Conservation (phyloP, 2,329 filamentous ascomycete species). For the Teratosphaeriaceae sp. region DNA sequence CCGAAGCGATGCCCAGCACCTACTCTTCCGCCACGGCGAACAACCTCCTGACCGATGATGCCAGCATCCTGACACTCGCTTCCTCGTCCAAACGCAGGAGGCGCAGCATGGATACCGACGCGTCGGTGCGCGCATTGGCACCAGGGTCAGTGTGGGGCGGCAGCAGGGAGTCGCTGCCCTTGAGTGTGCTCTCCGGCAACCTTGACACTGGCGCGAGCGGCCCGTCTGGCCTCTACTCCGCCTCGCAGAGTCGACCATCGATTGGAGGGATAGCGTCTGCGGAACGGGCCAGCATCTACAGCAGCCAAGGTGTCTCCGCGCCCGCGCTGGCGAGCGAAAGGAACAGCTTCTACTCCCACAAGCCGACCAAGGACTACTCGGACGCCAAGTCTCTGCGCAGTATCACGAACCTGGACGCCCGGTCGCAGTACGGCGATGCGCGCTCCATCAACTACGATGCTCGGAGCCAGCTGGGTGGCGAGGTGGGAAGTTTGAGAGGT, state of each 20-base stretch:
- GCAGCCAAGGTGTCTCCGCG: slow-evolving; percentile 34
- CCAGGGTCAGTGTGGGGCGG: slow-evolving; percentile 77
- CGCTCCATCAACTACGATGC: slow-evolving; percentile 13
- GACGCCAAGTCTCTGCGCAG: slow-evolving; percentile 27
- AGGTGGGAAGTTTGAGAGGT: slow-evolving; percentile 57
- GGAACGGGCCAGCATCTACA: slow-evolving; percentile 68
- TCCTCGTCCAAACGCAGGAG: slow-evolving; percentile 75
- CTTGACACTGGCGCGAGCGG: slow-evolving; percentile 45
- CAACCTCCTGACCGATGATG: slow-evolving; percentile 76
- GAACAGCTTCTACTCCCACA: slow-evolving; percentile 61
- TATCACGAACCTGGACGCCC: slow-evolving; percentile 30
- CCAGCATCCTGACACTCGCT: slow-evolving; percentile 76
- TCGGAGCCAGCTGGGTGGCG: slow-evolving; percentile 9
- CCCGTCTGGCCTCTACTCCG: slow-evolving; percentile 31
- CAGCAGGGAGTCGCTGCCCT: slow-evolving; percentile 69
- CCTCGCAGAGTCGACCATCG: slow-evolving; percentile 49
- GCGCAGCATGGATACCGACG: slow-evolving; percentile 77
- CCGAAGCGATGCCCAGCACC: slow-evolving; percentile 51
- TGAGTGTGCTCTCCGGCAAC: slow-evolving; percentile 70
- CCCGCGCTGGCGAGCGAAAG: slow-evolving; percentile 66
- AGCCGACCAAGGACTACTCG: slow-evolving; percentile 34
- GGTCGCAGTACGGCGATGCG: slow-evolving; percentile 34
- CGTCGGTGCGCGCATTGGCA: slow-evolving; percentile 76
- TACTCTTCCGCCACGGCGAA: slow-evolving; percentile 76
- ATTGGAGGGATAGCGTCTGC: slow-evolving; percentile 50